Conservation (phyloP, 2,329 filamentous ascomycete genomes). For the Beauveria asiatica region DNA sequence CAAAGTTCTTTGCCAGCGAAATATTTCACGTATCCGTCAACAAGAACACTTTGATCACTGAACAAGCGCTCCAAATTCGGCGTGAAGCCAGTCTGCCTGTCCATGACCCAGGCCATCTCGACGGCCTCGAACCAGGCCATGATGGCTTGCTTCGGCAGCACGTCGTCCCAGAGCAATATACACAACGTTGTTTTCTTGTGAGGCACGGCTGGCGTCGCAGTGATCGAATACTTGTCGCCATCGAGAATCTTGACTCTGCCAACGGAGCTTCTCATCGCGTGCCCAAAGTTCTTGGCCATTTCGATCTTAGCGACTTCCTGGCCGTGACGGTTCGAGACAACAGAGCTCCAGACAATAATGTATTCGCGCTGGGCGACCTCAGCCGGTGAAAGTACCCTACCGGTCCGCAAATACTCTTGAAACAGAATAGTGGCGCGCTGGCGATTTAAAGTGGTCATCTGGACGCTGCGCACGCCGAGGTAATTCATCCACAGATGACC, state of each 20-base stretch:
- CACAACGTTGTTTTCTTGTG: constrained; percentile 20
- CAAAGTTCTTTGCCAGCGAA: constrained; percentile 18
- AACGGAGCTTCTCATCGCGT: constrained; percentile 25
- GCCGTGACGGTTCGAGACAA: constrained; percentile 21
- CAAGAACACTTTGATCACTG: background rate
- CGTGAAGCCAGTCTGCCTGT: constrained; percentile 9
- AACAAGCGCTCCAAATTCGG: background rate
- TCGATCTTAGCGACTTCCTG: constrained; percentile 28
- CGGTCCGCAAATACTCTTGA: constrained; percentile 42
- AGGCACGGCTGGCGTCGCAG: constrained; percentile 4
- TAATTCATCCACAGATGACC: constrained; percentile 82
- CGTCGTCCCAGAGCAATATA: constrained; percentile 26
- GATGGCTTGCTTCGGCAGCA: constrained; percentile 22
- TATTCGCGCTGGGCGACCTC: constrained; percentile 58
- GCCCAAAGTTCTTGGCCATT: constrained; percentile 33
- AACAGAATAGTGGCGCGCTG: constrained; percentile 79
- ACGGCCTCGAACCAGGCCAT: constrained; percentile 30
- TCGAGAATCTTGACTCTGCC: constrained; percentile 22
- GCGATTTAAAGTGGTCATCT: constrained; percentile 75
- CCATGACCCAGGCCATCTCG: constrained; percentile 28
- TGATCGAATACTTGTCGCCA: constrained; percentile 11
- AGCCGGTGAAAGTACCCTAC: constrained; percentile 50
- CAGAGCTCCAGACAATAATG: constrained; percentile 43
- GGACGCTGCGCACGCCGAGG: constrained; percentile 72
- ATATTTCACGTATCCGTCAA: constrained; percentile 1